Evolutionary conservation across 257 asterid genomes (phyloP).

Genomic region (Cinchona pubescens): DNA sequence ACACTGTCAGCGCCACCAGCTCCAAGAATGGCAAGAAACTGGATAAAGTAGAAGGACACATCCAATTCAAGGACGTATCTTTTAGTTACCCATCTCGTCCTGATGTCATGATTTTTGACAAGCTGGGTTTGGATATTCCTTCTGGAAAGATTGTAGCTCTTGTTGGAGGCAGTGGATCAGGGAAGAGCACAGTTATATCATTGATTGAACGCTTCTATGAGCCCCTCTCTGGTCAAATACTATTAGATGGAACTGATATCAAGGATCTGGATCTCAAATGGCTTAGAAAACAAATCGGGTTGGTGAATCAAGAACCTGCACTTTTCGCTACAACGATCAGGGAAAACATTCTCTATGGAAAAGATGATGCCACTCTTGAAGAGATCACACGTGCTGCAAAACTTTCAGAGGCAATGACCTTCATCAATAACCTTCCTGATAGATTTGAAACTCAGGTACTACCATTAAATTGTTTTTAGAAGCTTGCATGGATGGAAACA

Average conservation of each 20-base stretch:
- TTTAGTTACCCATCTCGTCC: constrained; percentile 93
- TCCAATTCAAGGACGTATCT: constrained; percentile 64
- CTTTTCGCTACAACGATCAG: constrained; percentile 82
- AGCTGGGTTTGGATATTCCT: constrained; percentile 67
- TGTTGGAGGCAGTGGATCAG: constrained; percentile 97
- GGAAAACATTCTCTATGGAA: constrained; percentile 85
- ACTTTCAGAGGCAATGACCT: constrained; percentile 82
- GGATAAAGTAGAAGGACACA: constrained; percentile 70
- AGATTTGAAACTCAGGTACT: constrained; percentile 87
- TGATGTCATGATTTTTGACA: constrained; percentile 62
- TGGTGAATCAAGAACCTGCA: constrained; percentile 95
- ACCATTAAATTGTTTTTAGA: not conserved
- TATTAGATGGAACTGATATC: constrained; percentile 64
- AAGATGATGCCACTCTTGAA: constrained; percentile 65
- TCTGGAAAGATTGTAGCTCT: constrained; percentile 88
- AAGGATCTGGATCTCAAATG: constrained; percentile 72
- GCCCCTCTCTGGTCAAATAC: constrained; percentile 59
- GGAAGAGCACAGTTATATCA: constrained; percentile 92
- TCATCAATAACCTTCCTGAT: constrained; percentile 80
- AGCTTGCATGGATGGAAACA: not conserved
- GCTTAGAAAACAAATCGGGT: constrained; percentile 81
- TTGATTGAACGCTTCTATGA: constrained; percentile 91
- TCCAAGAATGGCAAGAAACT: constrained; percentile 45
- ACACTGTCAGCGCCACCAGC: constrained; percentile 46
- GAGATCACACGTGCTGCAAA: constrained; percentile 78